These are phyloP conservation scores for Bryum argenteum DNA, from an alignment of 225 moss, liverwort and hornwort species.

Conservation along the genomic window DNA sequence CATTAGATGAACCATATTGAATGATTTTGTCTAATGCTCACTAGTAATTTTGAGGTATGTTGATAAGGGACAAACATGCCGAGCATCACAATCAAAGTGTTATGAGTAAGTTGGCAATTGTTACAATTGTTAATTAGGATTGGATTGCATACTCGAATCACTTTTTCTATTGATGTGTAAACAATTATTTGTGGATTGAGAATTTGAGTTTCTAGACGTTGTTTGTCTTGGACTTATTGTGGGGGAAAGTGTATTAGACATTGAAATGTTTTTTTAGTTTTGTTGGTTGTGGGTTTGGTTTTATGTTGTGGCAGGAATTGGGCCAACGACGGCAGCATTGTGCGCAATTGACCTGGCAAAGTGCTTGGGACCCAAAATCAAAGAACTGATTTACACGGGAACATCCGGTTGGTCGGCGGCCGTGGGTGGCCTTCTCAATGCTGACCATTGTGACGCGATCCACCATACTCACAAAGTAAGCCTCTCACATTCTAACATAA, in stretches of 20 bases:
- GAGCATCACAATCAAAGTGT: no score
- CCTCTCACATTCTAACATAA: background rate
- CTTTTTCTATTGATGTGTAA: no score
- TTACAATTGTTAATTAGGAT: no score
- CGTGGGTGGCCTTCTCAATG: slow-evolving; percentile 49
- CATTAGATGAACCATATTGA: no score
- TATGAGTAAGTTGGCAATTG: no score
- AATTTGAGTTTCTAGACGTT: no score
- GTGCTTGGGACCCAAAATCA: slow-evolving; percentile 49
- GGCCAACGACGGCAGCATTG: slow-evolving; percentile 56
- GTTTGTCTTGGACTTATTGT: background rate
- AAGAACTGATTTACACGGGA: slow-evolving; percentile 50
- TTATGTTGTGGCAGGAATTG: slow-evolving; percentile 44
- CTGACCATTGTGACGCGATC: slow-evolving; percentile 37
- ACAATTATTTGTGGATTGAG: no score
- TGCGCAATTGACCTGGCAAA: slow-evolving; percentile 49
- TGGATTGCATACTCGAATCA: no score
- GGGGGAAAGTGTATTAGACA: background rate
- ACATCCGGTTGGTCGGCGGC: slow-evolving; percentile 60
- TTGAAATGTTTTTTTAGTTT: background rate
- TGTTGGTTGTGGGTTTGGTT: background rate
- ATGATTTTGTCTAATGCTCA: no score
- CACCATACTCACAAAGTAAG: slow-evolving; percentile 44
- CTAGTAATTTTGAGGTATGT: no score
- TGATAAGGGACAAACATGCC: no score